phyloP scores from a whole-genome alignment of 208 protist species.

The Trypanosoma caninum region DNA sequence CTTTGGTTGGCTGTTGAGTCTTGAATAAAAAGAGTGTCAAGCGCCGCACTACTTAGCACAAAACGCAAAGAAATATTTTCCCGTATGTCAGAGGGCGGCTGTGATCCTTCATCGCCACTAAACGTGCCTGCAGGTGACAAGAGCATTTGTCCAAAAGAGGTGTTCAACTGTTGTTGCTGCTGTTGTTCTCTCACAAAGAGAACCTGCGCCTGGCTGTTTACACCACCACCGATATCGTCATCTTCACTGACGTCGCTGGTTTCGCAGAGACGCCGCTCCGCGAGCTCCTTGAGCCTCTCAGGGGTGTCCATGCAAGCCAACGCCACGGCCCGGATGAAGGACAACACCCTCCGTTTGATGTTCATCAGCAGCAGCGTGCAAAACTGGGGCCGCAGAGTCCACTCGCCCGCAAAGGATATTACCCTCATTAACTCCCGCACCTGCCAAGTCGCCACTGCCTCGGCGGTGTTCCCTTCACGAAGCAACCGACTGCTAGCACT shows the following conservation, averaged over 20 bases:
- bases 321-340: slow-evolving; percentile 66
- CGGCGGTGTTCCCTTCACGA: slow-evolving; percentile 37
- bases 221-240: background rate
- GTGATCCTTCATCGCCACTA: background rate
- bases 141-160: background rate
- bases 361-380: slow-evolving; percentile 76
- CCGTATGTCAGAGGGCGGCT: background rate
- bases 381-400: slow-evolving; percentile 66
- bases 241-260: slow-evolving; percentile 1
- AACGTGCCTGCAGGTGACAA: background rate
- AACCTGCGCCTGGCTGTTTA: background rate
- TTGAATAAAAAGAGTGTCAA: background rate
- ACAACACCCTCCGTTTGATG: slow-evolving; percentile 78
- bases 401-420: slow-evolving; percentile 52
- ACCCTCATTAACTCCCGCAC: slow-evolving; percentile 51
- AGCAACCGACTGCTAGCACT: slow-evolving; percentile 41
- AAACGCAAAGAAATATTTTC: slow-evolving; percentile 1
- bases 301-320: slow-evolving; percentile 36
- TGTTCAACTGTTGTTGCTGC: background rate
- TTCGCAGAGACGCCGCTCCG: slow-evolving; percentile 33
- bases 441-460: slow-evolving; percentile 47
- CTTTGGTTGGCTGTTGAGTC: slow-evolving; percentile 17
- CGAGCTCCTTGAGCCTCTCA: slow-evolving; percentile 46
- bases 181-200: background rate
- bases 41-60: background rate